A percentile compares a stretch with the other conserved stretches of the same genome.
Conservation (phyloP, 2,329 filamentous ascomycete genomes). For the Beauveria varroae region DNA sequence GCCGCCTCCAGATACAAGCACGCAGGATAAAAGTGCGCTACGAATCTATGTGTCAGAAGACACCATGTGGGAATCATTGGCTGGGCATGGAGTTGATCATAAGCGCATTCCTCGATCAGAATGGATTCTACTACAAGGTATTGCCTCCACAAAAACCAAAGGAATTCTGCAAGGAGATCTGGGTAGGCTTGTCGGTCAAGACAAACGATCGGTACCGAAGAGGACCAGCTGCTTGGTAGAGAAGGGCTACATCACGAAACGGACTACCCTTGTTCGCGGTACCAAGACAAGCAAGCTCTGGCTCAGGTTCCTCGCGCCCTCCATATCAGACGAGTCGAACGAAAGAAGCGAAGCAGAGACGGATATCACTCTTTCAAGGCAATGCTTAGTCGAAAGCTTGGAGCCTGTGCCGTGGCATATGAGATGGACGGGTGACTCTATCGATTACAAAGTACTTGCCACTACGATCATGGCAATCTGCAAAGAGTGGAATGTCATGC, state of each 20-base stretch:
- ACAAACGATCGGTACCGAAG: constrained; percentile 56
- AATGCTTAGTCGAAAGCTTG: constrained; percentile 36
- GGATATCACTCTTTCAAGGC: constrained; percentile 32
- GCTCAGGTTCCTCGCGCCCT: constrained; percentile 47
- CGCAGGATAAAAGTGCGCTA: constrained; percentile 10
- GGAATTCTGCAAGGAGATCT: constrained; percentile 57
- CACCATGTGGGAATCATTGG: constrained; percentile 51
- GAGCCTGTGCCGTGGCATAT: constrained; percentile 48
- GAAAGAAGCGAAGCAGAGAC: constrained; percentile 18
- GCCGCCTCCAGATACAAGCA: not conserved
- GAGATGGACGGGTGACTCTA: constrained; percentile 49
- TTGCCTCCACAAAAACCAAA: constrained; percentile 44
- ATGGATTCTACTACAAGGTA: constrained; percentile 51
- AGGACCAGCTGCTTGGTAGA: constrained; percentile 50
- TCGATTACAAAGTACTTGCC: constrained; percentile 51
- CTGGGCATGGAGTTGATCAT: constrained; percentile 51
- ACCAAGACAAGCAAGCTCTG: constrained; percentile 58
- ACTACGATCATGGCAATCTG: constrained; percentile 49
- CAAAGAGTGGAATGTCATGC: constrained; percentile 51
- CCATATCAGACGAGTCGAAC: constrained; percentile 29
- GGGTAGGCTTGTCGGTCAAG: constrained; percentile 49
- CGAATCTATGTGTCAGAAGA: constrained; percentile 45
- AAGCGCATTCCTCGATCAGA: constrained; percentile 51
- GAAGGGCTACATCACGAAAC: constrained; percentile 56
- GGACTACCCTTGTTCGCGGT: constrained; percentile 49